phyloP scores from a whole-genome alignment of 2,329 filamentous ascomycete genomes.

The Pleurostoma richardsiae region DNA sequence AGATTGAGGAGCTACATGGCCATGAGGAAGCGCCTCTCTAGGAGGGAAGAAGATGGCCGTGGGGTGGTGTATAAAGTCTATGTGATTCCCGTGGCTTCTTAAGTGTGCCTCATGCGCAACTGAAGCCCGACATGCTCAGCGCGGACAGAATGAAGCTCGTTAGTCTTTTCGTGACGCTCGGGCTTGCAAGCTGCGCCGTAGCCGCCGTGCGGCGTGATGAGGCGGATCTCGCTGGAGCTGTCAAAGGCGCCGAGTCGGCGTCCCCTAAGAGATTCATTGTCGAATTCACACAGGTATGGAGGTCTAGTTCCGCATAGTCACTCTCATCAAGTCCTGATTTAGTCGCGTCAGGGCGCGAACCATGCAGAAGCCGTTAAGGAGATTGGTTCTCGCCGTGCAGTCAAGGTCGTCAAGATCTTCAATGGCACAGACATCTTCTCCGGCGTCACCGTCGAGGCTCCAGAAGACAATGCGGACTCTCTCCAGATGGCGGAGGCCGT shows the following conservation, averaged over 20 bases:
- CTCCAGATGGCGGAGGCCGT: neutral
- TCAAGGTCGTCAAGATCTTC: slow-evolving; percentile 2
- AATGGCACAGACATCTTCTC: slow-evolving; percentile 1
- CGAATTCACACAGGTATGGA: neutral
- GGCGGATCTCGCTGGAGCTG: neutral
- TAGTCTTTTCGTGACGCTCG: neutral
- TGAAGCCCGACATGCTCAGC: neutral
- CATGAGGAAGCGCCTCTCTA: neutral
- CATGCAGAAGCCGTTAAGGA: neutral
- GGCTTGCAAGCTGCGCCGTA: neutral
- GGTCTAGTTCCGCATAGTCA: neutral
- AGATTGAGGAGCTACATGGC: neutral
- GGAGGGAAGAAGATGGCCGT: neutral
- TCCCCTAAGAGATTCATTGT: neutral
- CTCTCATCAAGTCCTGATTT: neutral
- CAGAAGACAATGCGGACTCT: neutral
- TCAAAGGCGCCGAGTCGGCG: neutral
- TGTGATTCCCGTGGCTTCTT: neutral
- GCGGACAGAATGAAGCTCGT: neutral
- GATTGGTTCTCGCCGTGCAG: neutral
- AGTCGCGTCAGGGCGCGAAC: neutral
- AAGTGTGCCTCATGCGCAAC: neutral
- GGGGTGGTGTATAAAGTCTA: neutral
- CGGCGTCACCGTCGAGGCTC: neutral
- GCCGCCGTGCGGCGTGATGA: neutral